phyloP scores from a whole-genome alignment of 176 grass and related monocot species.

The Pontederia crassipes region DNA sequence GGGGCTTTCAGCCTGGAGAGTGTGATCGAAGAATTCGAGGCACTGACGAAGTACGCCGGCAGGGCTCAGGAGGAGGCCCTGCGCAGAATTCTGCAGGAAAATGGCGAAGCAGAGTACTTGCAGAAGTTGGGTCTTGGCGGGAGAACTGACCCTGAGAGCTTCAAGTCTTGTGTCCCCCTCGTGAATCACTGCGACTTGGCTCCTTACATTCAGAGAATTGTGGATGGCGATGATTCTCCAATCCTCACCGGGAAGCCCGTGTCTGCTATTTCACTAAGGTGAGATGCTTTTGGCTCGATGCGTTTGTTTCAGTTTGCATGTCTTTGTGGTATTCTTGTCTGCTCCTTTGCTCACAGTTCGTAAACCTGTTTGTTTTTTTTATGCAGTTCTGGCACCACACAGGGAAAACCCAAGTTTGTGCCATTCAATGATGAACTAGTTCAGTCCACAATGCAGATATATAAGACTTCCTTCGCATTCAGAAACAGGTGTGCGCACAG shows the following conservation, averaged over 20 bases:
- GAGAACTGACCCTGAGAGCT: slow-evolving; percentile 51
- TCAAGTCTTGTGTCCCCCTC: slow-evolving; percentile 47
- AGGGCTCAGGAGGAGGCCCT: slow-evolving; percentile 54
- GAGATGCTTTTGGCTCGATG: background rate
- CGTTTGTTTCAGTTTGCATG: background rate
- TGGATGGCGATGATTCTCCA: slow-evolving; percentile 47
- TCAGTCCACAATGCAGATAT: slow-evolving; percentile 80
- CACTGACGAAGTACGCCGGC: slow-evolving; percentile 41
- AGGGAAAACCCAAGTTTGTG: slow-evolving; percentile 83
- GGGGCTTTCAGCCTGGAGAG: slow-evolving; percentile 31
- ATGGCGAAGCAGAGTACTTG: slow-evolving; percentile 48
- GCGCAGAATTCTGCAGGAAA: slow-evolving; percentile 49
- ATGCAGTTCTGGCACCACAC: slow-evolving; percentile 75
- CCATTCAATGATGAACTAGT: slow-evolving; percentile 73
- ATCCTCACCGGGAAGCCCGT: slow-evolving; percentile 54
- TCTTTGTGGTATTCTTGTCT: background rate
- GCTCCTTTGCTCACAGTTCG: background rate
- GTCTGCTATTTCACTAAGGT: slow-evolving; percentile 76
- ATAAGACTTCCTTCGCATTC: slow-evolving; percentile 63
- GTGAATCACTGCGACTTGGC: slow-evolving; percentile 53
- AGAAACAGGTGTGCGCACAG: slow-evolving; percentile 40
- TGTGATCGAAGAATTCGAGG: slow-evolving; percentile 66
- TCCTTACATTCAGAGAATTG: slow-evolving; percentile 76
- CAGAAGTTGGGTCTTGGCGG: slow-evolving; percentile 38
- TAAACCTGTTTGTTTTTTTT: background rate